Evolutionary conservation across 176 grass and related monocot genomes (phyloP).

Genomic region (Otatea glauca): DNA sequence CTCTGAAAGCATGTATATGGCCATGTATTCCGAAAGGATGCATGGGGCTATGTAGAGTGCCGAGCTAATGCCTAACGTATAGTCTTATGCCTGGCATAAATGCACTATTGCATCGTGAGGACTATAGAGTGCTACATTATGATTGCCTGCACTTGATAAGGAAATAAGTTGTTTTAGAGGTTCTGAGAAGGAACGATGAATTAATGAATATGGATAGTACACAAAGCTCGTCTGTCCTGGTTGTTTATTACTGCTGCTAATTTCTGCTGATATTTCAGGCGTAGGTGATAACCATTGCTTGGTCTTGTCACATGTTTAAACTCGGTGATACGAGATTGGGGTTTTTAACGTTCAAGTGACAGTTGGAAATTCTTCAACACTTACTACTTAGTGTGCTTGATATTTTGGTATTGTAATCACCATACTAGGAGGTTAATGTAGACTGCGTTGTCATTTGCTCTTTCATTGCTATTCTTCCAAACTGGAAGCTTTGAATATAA

Average conservation of each 20-base stretch:
- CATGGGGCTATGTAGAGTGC: not conserved
- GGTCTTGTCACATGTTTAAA: not conserved
- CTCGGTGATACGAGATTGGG: not conserved
- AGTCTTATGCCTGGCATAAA: conserved; percentile 15
- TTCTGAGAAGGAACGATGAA: not conserved
- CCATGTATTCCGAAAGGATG: conserved; percentile 6
- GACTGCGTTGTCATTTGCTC: conserved; percentile 16
- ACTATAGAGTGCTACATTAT: not conserved
- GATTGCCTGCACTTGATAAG: not conserved
- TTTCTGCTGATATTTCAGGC: not conserved
- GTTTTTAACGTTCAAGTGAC: not conserved
- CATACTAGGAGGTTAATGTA: not conserved
- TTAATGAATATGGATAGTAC: not conserved
- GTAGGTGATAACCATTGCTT: not conserved
- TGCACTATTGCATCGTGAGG: not conserved
- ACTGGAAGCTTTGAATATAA: not conserved
- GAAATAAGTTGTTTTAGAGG: not conserved
- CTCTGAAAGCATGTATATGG: not conserved
- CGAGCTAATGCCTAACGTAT: not conserved
- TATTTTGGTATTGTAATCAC: not conserved
- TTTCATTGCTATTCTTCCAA: not conserved
- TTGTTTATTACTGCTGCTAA: conserved; percentile 2
- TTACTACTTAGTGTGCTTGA: not conserved
- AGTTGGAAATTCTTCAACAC: conserved; percentile 15
- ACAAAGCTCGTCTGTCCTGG: not conserved